Evolutionary conservation across 805 yeast species (phyloP), one percentile per base, ranked within the genome.

Genomic region (Candida corydali): DNA sequence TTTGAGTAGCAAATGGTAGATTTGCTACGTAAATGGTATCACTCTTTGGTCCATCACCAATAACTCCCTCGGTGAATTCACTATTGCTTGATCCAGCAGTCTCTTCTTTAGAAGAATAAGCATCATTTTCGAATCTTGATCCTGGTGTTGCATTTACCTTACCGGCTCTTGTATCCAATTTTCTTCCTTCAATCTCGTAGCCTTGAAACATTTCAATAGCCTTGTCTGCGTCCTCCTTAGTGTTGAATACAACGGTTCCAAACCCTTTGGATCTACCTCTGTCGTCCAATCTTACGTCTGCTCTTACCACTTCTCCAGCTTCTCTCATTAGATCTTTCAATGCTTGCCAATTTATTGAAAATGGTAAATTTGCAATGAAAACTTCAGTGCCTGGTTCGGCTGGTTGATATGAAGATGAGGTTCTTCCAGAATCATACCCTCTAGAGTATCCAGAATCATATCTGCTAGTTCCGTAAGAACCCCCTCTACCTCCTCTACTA

Each of bases 1-100:
- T 80, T 22, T 87, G 77, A n/a, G 97, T 89, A 36, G 88, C 82
- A 71, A 77, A 86, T 20, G 98, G 98, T 53, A 91, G 68, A 65
- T 91, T 91, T 30, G 71, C 73, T 16, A 84, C 88, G 54, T 63
- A 83, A 30, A 91, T 73, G 12, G 60, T 57, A 40, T 52, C 61
- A 10, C 63, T 54, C 16, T 75, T 69, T 23, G 68, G 75, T 34
- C 78, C 80, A 34, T 76, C 78, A 2, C 82, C 85, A 7, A 56
- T 50, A 29, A 84, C 88, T 38, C 79, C 82, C 32, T 71, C 76
- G 10, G 88, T 77, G 57, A 87, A 85, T 7, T 68, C 79, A 26
- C 78, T 54, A 53, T 73, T 74, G 42, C 54, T 59, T 51, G 28
- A 20, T 4, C 37, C 26, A 17, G 27, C 24, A 22, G 30, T 38